These are phyloP conservation scores for Phlebiopsis flavidoalba DNA, from an alignment of 768 basidiomycete genomes.

Conservation along the genomic window DNA sequence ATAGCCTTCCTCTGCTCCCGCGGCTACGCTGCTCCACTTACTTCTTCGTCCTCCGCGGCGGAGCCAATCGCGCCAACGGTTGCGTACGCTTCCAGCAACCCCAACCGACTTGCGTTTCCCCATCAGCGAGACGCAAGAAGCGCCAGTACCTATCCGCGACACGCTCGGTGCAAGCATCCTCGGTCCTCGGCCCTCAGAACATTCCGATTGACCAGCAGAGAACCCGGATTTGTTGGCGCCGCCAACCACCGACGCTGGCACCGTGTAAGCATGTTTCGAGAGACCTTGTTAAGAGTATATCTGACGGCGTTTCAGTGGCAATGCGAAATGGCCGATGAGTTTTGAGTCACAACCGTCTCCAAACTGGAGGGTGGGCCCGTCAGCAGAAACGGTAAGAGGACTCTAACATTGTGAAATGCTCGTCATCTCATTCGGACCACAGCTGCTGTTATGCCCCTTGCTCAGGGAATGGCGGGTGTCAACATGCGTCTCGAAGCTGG, in stretches of 20 bases:
- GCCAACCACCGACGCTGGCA: conserved; percentile 28
- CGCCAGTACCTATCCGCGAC: conserved; percentile 14
- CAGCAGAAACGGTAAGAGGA: conserved; percentile 24
- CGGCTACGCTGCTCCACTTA: no score
- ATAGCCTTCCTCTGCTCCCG: no score
- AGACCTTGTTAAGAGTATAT: no score
- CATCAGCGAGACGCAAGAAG: conserved; percentile 7
- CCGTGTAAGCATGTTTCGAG: conserved; percentile 16
- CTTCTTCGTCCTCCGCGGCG: neutral
- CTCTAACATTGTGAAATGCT: neutral
- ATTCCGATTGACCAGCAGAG: conserved; percentile 25
- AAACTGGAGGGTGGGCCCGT: conserved; percentile 29
- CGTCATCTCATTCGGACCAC: neutral
- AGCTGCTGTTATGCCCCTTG: conserved; percentile 22
- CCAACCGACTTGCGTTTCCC: neutral
- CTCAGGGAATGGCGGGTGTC: conserved; percentile 25
- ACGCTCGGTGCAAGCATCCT: conserved; percentile 23
- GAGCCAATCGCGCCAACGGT: neutral
- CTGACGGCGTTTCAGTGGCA: conserved; percentile 6
- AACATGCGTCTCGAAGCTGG: conserved; percentile 33
- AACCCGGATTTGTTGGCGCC: conserved; percentile 27
- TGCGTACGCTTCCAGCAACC: neutral
- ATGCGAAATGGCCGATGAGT: conserved; percentile 29
- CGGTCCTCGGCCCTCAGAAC: conserved; percentile 26
- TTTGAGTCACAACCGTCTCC: conserved; percentile 27